phyloP scores from a whole-genome alignment of 2,329 filamentous ascomycete species.

The Alternaria incomplexa region DNA sequence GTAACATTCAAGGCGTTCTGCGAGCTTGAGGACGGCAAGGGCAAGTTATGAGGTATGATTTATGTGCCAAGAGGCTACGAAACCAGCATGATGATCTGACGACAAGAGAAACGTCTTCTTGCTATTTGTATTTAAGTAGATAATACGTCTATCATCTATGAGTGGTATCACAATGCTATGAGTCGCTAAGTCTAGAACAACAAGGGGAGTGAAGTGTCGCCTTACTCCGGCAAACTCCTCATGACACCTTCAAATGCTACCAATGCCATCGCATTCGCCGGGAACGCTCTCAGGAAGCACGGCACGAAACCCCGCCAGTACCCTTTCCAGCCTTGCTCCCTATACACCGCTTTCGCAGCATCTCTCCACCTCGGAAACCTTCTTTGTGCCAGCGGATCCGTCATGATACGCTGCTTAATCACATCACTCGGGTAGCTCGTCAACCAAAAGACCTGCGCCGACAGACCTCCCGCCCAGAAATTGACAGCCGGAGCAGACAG shows the following conservation, averaged over 20 bases:
- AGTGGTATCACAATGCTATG: background rate
- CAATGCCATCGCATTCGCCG: constrained; percentile 91
- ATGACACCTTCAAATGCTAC: constrained; percentile 94
- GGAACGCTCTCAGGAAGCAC: constrained; percentile 92
- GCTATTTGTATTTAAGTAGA: background rate
- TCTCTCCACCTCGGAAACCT: constrained; percentile 79
- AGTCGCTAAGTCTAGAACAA: background rate
- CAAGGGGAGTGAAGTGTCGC: background rate
- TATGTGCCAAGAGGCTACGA: background rate
- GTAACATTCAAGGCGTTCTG: constrained; percentile 94
- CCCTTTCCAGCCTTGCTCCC: constrained; percentile 75
- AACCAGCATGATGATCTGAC: background rate
- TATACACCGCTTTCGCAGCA: constrained; percentile 77
- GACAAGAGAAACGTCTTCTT: background rate
- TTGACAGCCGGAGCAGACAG: constrained; percentile 83
- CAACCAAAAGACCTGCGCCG: constrained; percentile 93
- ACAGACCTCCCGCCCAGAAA: constrained; percentile 95
- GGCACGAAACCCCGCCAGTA: constrained; percentile 94
- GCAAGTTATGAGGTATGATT: constrained; percentile 32
- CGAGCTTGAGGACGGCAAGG: constrained; percentile 63
- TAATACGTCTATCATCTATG: background rate
- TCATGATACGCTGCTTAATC: constrained; percentile 97
- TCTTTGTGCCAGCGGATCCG: constrained; percentile 75
- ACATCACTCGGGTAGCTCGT: constrained; percentile 91
- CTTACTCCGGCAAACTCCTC: constrained; percentile 57